Conservation (phyloP, 2,329 filamentous ascomycete genomes). For the Alternaria alternata region DNA sequence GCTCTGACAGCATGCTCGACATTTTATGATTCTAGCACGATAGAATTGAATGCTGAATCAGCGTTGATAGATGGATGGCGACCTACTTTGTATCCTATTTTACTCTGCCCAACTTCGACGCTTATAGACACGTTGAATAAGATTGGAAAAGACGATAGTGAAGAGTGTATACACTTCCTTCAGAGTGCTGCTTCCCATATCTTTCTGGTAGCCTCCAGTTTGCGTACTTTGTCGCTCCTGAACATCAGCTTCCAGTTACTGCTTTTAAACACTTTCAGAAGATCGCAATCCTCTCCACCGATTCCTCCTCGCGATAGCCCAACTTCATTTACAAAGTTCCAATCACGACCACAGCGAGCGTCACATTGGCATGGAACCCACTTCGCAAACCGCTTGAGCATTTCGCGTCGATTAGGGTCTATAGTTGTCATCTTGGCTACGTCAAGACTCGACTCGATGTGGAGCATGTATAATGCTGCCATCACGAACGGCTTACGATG, state of each 20-base stretch:
- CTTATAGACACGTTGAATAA: not conserved
- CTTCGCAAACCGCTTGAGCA: conserved; percentile 10
- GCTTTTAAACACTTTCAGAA: not conserved
- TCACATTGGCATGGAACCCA: conserved; percentile 14
- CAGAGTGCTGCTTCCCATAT: not conserved
- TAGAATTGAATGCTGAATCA: not conserved
- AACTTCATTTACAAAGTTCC: not conserved
- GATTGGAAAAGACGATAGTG: not conserved
- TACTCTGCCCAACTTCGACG: not conserved
- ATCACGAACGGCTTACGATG: conserved; percentile 17
- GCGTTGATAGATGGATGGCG: not conserved
- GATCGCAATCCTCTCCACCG: not conserved
- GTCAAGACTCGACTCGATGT: conserved; percentile 8
- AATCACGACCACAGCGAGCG: not conserved
- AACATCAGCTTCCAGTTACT: not conserved
- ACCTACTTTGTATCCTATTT: not conserved
- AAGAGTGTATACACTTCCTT: not conserved
- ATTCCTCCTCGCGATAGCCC: not conserved
- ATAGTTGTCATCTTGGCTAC: not conserved
- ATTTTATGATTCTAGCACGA: not conserved
- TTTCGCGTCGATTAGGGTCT: conserved; percentile 12
- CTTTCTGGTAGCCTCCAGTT: not conserved
- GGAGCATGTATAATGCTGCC: conserved; percentile 13
- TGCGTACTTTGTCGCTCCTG: not conserved
- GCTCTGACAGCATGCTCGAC: not conserved